Percentiles rank a stretch among this genome's conserved stretches.
These are phyloP conservation scores for Sphagnum magellanicum DNA, from an alignment of 228 moss, liverwort and hornwort genomes.

Conservation along the genomic window DNA sequence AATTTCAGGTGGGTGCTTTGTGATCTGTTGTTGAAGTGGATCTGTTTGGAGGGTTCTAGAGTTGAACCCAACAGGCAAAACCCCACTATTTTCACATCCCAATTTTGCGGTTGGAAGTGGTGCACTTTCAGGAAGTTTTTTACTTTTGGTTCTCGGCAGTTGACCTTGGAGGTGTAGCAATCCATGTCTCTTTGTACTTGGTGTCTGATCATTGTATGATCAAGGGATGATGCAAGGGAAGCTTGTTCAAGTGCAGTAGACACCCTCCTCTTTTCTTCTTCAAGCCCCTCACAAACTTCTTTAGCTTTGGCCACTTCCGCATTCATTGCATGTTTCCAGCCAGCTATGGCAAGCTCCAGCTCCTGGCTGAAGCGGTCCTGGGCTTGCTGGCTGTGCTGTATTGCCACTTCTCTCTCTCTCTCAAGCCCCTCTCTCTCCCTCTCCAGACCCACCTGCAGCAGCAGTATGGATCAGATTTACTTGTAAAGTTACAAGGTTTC, in stretches of 20 bases:
- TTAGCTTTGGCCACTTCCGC: conserved; percentile 63
- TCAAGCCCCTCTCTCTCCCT: conserved; percentile 32
- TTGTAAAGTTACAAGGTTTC: too few relatives aligned
- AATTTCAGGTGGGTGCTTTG: neutral
- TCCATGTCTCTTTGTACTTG: conserved; percentile 2
- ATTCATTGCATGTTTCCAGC: conserved; percentile 64
- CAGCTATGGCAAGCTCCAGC: conserved; percentile 28
- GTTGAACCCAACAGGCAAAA: too few relatives aligned
- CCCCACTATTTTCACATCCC: too few relatives aligned
- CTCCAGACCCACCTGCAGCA: conserved; percentile 39
- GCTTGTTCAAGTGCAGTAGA: conserved; percentile 13
- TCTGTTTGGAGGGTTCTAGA: too few relatives aligned
- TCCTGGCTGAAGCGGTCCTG: conserved; percentile 39
- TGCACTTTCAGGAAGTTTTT: too few relatives aligned
- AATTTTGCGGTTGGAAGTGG: too few relatives aligned
- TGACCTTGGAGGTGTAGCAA: conserved; percentile 19
- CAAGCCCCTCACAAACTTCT: conserved; percentile 34
- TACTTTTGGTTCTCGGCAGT: neutral
- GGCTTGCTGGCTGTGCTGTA: conserved; percentile 39
- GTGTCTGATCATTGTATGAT: neutral
- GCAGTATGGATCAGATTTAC: neutral
- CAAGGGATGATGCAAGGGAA: conserved; percentile 1
- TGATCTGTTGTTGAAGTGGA: too few relatives aligned
- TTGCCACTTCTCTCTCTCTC: conserved; percentile 25
- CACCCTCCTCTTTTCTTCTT: conserved; percentile 36